Base-by-base conservation (phyloP, 495 filamentous ascomycete genomes). In the Aspergillus diversus region DNA sequence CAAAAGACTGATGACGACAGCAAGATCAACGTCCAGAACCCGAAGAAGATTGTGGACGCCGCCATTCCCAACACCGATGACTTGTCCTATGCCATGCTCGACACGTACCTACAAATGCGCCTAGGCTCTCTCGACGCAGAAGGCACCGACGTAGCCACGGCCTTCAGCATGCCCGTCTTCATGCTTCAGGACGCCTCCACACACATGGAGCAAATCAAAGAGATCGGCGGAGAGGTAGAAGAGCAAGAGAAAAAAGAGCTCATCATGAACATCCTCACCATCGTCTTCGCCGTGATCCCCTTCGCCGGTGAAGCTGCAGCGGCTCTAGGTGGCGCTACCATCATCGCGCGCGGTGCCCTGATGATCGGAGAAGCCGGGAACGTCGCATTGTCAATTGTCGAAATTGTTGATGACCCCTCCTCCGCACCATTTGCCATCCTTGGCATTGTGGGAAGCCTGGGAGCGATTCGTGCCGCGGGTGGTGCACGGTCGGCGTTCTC, bases 11-110 rank as follows among this genome's bases (percentile, higher is more conserved):
- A 49, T 16, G 46, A 49, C 17, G 46, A 49, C 46, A 49, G 46
- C 46, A 16, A 16, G 46, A 49, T 49, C 46, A 21, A 49, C 17
- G 46, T 49, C 15, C 46, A 49, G 46, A 49, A 49, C 15, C 46
- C 46, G 13, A 49, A 49, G 17, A 21, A n/a, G 5, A 7, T 49
- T 0, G 46, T 49, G 1, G 46, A 49, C 1, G 46, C 15, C 3
- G 46, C 46, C 13, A 49, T 49, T 17, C 46, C 46, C 13, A 49
- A 16, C 17, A n/a, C 17, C 0, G 15, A 49, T 8, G 46, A 49
- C 15, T 21, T 49, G 15, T 12, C 16, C 46, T 2, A 16, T 0
- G 6, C 8, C 15, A 21, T 21, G 15, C 17, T 49, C 3, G 46
- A n/a, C 46, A 49, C 46, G 13, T 49, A 16, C 46, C 3, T 49